Conservation (phyloP, 768 basidiomycete genomes). For the Termitomyces sp. region DNA sequence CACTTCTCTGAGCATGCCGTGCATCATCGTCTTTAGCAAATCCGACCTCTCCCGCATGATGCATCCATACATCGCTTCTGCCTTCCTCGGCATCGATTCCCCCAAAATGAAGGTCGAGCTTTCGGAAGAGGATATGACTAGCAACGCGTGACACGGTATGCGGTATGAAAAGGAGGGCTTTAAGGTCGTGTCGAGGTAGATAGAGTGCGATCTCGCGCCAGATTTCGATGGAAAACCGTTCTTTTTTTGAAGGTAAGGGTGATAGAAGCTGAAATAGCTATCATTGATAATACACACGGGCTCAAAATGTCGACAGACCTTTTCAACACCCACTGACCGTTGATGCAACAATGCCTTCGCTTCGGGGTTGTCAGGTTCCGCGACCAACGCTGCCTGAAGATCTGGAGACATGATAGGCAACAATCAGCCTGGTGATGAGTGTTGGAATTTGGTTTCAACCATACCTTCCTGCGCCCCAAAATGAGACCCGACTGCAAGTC, state of each 20-base stretch:
- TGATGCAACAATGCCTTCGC: conserved; percentile 58
- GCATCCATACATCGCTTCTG: conserved; percentile 16
- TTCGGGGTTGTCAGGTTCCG: conserved; percentile 68
- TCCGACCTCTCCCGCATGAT: conserved; percentile 10
- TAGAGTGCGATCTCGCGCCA: conserved; percentile 68
- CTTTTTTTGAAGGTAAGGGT: conserved; percentile 40
- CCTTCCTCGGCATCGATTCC: conserved; percentile 26
- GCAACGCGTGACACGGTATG: conserved; percentile 67
- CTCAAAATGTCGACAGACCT: conserved; percentile 32
- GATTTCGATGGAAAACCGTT: conserved; percentile 63
- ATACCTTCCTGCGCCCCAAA: conserved; percentile 66
- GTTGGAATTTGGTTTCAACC: conserved; percentile 6
- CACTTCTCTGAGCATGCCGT: conserved; percentile 60
- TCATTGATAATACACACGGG: neutral
- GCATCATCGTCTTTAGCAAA: conserved; percentile 34
- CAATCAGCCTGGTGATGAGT: neutral
- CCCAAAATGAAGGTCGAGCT: conserved; percentile 59
- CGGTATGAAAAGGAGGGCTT: conserved; percentile 59
- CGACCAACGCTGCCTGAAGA: conserved; percentile 58
- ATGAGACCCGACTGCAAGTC: conserved; percentile 56
- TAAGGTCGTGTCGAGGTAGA: conserved; percentile 63
- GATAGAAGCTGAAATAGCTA: conserved; percentile 29
- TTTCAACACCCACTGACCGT: conserved; percentile 52
- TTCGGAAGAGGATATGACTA: conserved; percentile 61
- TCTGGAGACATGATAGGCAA: conserved; percentile 35